Evolutionary conservation across 2,329 filamentous ascomycete species (phyloP), one percentile per base, ranked within the genome.

Genomic region (Aspergillus brasiliensis): DNA sequence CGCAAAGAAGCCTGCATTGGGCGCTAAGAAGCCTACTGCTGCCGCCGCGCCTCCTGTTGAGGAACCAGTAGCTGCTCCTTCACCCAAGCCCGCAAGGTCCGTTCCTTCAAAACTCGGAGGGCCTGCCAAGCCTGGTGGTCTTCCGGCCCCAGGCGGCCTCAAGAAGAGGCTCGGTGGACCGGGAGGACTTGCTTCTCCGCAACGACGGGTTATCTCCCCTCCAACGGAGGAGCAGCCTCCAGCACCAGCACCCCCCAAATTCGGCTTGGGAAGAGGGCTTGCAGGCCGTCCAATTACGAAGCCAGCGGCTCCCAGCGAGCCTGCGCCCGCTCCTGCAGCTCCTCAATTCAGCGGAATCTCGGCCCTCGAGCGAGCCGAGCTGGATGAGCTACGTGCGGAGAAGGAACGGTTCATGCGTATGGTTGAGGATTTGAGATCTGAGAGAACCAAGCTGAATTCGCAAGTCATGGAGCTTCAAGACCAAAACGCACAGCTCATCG

Each of bases 381-480:
- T 99, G 1, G 92, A 96, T 65, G 93, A 97, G 71, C 84, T 98
- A 11, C 89, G 93, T 38, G 82, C 88, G 11, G 88, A 96, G 62
- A 93, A 94, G 68, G 93, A 97, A 51, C 85, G 89, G 28, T 81
- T 97, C 5, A 82, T 85, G 21, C 87, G 88, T 57, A 86, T 91
- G 65, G 86, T 88, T 8, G 92, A 97, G 56, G 93, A 97, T 47
- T 81, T 93, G 67, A 87, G 91, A 57, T 86, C 91, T 49, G 94
- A 97, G 72, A 88, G 91, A 63, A 86, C 88, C 59, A 93, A 89
- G 70, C 84, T 97, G 51, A 85, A 88, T 61, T 95, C 92, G 0
- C 92, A 97, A 74, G 89, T 98, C 44, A 90, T 94, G 67, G 95
- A 98, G 77, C 84, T 99, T 28, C 96, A 97, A 78, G 96, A 97